Evolutionary conservation across 352 stramenopile genomes (phyloP).

Genomic region (Pythium oligandrum): DNA sequence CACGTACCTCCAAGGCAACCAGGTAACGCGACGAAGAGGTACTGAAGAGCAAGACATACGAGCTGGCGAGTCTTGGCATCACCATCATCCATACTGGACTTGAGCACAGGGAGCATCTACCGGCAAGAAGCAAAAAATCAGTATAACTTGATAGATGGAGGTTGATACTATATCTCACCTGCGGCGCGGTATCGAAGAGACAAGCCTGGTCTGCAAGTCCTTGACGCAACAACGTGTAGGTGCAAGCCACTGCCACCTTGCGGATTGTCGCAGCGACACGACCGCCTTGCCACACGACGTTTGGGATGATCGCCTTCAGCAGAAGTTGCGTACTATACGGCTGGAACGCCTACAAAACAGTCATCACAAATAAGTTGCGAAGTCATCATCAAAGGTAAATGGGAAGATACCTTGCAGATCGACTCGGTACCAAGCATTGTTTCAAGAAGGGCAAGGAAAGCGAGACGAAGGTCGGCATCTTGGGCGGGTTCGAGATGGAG

Average conservation of each 20-base stretch:
- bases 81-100: conserved; percentile 83
- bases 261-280: conserved; percentile 83
- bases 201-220: conserved; percentile 64
- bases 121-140: conserved; percentile 1
- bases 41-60: conserved; percentile 84
- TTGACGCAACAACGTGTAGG: conserved; percentile 82
- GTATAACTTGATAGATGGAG: no score
- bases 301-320: conserved; percentile 80
- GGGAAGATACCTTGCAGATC: conserved; percentile 39
- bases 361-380: neutral
- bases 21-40: conserved; percentile 78
- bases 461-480: conserved; percentile 70
- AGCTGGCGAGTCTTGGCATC: conserved; percentile 88
- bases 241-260: conserved; percentile 85
- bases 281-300: conserved; percentile 87
- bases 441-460: conserved; percentile 81
- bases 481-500: conserved; percentile 57
- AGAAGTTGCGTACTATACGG: conserved; percentile 55
- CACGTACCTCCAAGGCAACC: conserved; percentile 61
- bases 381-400: neutral
- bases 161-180: conserved; percentile 23
- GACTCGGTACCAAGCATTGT: conserved; percentile 64
- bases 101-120: conserved; percentile 85
- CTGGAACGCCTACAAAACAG: conserved; percentile 43
- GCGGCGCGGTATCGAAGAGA: conserved; percentile 79